phyloP scores from a whole-genome alignment of 345 rosid genomes.

The Populus pruinosa region DNA sequence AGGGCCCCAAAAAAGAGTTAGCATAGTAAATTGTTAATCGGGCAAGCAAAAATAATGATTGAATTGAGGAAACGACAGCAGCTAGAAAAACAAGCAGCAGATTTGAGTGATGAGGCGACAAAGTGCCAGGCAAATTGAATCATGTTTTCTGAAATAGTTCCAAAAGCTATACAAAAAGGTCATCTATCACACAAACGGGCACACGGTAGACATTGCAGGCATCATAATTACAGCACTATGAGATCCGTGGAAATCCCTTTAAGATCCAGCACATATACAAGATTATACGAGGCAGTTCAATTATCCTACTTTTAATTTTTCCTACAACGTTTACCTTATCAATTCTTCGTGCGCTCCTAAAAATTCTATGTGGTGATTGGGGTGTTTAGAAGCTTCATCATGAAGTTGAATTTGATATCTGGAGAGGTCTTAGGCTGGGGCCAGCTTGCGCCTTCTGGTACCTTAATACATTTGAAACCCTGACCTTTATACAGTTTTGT shows the following conservation, averaged over 20 bases:
- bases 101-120: neutral
- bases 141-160: neutral
- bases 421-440: conserved; percentile 71
- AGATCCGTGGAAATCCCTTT: no score
- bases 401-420: conserved; percentile 60
- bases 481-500: conserved; percentile 65
- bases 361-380: conserved; percentile 21
- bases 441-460: conserved; percentile 82
- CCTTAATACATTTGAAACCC: conserved; percentile 67
- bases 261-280: neutral
- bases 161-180: neutral
- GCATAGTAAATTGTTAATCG: no score
- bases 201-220: neutral
- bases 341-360: neutral
- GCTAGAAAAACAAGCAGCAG: neutral
- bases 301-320: conserved; percentile 9
- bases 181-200: neutral
- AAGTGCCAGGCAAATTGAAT: neutral
- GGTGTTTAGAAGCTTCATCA: conserved; percentile 81
- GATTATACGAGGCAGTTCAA: conserved; percentile 2
- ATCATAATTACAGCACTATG: neutral
- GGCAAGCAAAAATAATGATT: neutral
- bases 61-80: neutral
- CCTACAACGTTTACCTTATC: neutral
- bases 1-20: neutral